Base-by-base conservation (phyloP, 2,329 filamentous ascomycete species). In the Pseudogymnoascus sp. region DNA sequence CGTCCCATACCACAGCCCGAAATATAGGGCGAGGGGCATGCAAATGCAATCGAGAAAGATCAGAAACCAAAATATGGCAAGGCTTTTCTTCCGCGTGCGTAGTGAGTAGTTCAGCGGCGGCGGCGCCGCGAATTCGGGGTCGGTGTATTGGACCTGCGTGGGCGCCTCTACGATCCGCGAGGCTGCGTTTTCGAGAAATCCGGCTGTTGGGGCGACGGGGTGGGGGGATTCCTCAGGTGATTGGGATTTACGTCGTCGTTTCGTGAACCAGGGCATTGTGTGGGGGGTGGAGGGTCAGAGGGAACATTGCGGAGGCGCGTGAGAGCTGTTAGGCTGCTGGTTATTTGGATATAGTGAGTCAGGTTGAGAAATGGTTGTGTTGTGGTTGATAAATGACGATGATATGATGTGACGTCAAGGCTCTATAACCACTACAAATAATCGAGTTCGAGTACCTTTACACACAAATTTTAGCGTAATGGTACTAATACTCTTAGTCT, bases 1-100 rank as follows among this genome's bases (percentile, higher is more conserved):
- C 26, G 70, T 65, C 40, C 77, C 78, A 66, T 86, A 86, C 81
- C 82, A 85, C 38, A 87, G 75, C 59, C 80, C 77, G 75, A 83
- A 87, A 74, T 86, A 87, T 1, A 87, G 76, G 2, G 77, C 79
- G 64, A 86, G 77, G 16, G 84, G 84, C 73, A 85, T 81, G 63
- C 76, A 79, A 64, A 85, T 75, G 61, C 80, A 82, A 73, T 87
- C 84, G 64, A 86, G 69, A 21, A 86, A 70, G 63, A 86, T 83
- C 42, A 87, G 71, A 0, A 75, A 75, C 84, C 84, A 86, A 74
- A 86, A 86, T 65, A 82, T 73, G 38, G 78, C 74, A 65, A 86
- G 85, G 35, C 79, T 76, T 72, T 79, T 80, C 69, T 83, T 84
- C 50, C 84, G 67, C 6, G 47, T 31, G 8, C 26, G 47, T 5